Percentiles rank a stretch among this genome's conserved stretches.
phyloP scores from a whole-genome alignment of 164 flowering plant genomes.

The Kalanchoe fedtschenkoi region DNA sequence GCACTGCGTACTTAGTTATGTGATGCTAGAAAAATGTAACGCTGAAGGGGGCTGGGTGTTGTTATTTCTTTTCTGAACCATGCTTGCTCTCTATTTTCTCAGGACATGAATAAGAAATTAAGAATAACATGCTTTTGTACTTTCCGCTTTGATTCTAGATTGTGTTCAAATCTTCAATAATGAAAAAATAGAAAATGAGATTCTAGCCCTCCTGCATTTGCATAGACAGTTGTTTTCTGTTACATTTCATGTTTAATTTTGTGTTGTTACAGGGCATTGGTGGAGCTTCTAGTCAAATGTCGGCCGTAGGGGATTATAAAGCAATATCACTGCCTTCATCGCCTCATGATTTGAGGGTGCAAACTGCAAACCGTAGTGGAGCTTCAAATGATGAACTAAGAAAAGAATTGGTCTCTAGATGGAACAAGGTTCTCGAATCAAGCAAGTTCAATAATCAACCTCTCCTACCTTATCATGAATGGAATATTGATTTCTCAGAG shows the following conservation, averaged over 20 bases:
- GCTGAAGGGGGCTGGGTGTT: too few relatives aligned
- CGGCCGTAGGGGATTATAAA: slow-evolving; percentile 37
- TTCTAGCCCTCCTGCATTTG: background rate
- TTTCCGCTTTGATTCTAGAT: background rate
- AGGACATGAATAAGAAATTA: background rate
- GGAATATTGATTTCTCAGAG: slow-evolving; percentile 91
- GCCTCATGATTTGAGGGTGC: slow-evolving; percentile 59
- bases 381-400: too few relatives aligned
- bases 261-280: slow-evolving; percentile 29
- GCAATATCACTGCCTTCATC: slow-evolving; percentile 92
- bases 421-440: slow-evolving; percentile 71
- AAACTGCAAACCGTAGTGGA: slow-evolving; percentile 37
- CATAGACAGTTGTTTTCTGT: slow-evolving; percentile 5
- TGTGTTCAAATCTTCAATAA: background rate
- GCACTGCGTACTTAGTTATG: too few relatives aligned
- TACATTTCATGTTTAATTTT: slow-evolving; percentile 24
- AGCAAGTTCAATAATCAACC: slow-evolving; percentile 50
- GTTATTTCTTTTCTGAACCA: too few relatives aligned
- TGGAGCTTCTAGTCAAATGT: slow-evolving; percentile 33
- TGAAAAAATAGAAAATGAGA: background rate
- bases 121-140: background rate
- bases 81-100: background rate
- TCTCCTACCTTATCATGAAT: slow-evolving; percentile 69
- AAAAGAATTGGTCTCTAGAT: slow-evolving; percentile 51
- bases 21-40: background rate